Evolutionary conservation across 345 rosid species (phyloP).

Genomic region (Gossypium bickii): DNA sequence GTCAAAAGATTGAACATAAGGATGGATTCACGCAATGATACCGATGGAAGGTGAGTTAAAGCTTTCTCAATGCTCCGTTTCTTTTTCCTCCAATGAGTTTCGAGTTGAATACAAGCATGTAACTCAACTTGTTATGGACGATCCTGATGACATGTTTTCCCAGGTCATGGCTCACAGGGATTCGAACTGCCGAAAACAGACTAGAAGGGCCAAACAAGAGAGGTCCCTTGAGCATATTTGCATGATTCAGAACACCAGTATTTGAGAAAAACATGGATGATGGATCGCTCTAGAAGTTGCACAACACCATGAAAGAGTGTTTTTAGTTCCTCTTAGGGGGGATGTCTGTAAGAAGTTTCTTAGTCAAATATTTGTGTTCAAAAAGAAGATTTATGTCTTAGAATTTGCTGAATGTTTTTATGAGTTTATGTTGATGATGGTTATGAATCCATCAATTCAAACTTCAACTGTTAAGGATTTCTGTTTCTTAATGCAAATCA

Average conservation of each 20-base stretch:
- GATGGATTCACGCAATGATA: constrained; percentile 47
- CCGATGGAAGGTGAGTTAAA: constrained; percentile 50
- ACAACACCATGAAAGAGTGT: too few relatives aligned
- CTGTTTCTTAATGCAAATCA: background rate
- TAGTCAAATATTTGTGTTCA: too few relatives aligned
- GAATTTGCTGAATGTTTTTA: background rate
- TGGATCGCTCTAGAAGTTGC: too few relatives aligned
- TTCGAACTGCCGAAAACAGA: constrained; percentile 50
- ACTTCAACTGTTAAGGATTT: background rate
- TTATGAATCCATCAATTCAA: background rate
- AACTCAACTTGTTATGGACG: background rate
- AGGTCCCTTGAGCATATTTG: constrained; percentile 74
- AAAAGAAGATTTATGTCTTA: too few relatives aligned
- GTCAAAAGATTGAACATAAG: constrained; percentile 70
- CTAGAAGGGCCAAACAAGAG: constrained; percentile 56
- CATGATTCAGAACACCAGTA: constrained; percentile 19
- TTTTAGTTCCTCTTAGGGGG: too few relatives aligned
- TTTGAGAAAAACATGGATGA: too few relatives aligned
- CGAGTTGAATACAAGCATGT: background rate
- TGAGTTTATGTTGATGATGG: background rate
- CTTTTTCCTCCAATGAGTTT: background rate
- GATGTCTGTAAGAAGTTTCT: too few relatives aligned
- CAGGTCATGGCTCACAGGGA: constrained; percentile 69
- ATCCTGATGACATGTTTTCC: constrained; percentile 9
- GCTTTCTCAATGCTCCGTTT: background rate